These are phyloP conservation scores for Neurospora intermedia DNA, from an alignment of 495 filamentous ascomycete species.

Conservation along the genomic window DNA sequence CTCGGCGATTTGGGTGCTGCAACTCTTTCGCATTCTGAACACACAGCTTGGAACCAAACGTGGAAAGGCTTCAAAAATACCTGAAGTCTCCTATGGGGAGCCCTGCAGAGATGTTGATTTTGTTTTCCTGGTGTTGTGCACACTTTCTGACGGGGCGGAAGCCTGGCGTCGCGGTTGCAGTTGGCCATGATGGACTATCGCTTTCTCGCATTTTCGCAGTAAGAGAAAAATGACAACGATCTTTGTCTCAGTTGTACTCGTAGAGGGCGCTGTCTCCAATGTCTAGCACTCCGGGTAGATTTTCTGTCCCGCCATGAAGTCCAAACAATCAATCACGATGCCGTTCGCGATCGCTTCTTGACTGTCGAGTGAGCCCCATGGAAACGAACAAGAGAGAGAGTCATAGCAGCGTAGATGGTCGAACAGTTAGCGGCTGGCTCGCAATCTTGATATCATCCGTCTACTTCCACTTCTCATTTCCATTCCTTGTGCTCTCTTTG, in stretches of 20 bases:
- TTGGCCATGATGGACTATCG: background rate
- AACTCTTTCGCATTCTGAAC: background rate
- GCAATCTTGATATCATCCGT: background rate
- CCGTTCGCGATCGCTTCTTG: background rate
- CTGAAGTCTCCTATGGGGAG: no score
- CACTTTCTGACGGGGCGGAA: background rate
- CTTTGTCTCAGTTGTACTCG: no score
- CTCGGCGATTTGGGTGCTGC: background rate
- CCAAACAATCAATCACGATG: background rate
- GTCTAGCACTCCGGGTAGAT: background rate
- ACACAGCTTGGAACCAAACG: background rate
- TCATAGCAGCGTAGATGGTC: background rate
- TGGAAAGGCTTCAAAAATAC: no score
- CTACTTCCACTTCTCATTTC: background rate
- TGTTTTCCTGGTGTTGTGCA: background rate
- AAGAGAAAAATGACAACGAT: no score
- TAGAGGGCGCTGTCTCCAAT: background rate
- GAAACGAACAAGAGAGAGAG: background rate
- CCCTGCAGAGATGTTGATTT: no score
- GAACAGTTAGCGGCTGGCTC: background rate
- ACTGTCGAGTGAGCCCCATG: background rate
- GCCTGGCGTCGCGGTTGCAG: background rate
- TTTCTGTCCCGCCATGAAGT: background rate
- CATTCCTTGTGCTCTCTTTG: background rate
- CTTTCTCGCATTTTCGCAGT: background rate